Base-by-base conservation (phyloP, 495 filamentous ascomycete species). In the Xylaria sp. region DNA sequence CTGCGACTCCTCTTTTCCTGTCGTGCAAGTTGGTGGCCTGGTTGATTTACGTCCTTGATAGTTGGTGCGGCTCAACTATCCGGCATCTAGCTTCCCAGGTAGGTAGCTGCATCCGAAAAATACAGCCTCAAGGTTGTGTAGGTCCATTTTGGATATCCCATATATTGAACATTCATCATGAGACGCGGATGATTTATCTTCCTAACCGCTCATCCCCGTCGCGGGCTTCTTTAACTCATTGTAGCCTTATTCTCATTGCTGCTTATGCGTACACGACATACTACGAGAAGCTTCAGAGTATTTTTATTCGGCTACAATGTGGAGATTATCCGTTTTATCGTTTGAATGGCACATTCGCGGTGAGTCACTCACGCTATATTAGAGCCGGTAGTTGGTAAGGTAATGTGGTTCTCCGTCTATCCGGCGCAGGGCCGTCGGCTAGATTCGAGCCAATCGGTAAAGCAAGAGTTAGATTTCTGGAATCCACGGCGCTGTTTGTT, bases 401-500 rank as follows among this genome's bases (percentile, higher is more conserved):
- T 3, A 21, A n/a, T 17, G 57, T 37, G 31, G 57, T 37, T 12
- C 12, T 59, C 57, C 57, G 19, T 59, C 31, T 21, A 12, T 59
- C 57, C 57, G 57, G n/a, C 17, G 31, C 29, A 19, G 21, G 17
- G 4, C 31, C 8, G n/a, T 59, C 57, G 57, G 57, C 57, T 37
- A 40, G 57, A 59, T 40, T 40, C 6, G 33, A 59, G 57, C 57
- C 57, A 59, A 59, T 59, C 57, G 57, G 57, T 40, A 37, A 59
- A 37, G 29, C 31, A 53, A 33, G 8, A 17, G 11, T 21, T 1
- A 35, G 31, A 35, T 29, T 35, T 29, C 21, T 35, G 31, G 55
- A 8, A 58, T 37, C 17, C 29, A 6, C 3, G 5, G 53, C 35
- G 26, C 31, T 35, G 17, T 35, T 35, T 35, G 1, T 37, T 58